Base-by-base conservation (phyloP, 2,329 filamentous ascomycete genomes). In the Metarhizium humberi region DNA sequence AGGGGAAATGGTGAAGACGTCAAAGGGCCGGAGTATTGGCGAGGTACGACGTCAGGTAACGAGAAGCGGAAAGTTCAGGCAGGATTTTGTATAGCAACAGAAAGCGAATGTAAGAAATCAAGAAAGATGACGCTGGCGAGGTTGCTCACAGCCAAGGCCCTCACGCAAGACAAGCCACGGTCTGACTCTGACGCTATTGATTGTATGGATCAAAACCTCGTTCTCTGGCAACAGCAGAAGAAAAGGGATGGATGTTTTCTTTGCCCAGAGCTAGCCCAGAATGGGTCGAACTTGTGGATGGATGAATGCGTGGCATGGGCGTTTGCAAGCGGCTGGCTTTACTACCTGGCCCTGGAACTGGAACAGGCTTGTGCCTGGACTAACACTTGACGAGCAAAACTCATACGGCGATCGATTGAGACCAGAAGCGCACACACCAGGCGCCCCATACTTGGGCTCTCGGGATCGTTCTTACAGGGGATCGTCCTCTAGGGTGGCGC, bases 161-260 rank as follows among this genome's bases (percentile, higher is more conserved):
- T 43, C 29, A 52, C 20, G 29, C 50, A 47, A 55, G 43, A 18
- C 54, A 51, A 55, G 43, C 30, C 54, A 56, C 50, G 32, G 54
- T 47, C 20, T 29, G 38, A 29, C 18, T 40, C 42, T 30, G 48
- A 42, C 30, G 25, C 52, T 30, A 29, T 42, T 38, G 40, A 55
- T 30, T 38, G 29, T 55, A 50, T 50, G 46, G 16, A 16, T 51
- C n/a, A 29, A 38, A n/a, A 20, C 29, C 29, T 51, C 32, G 3
- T 25, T 6, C 50, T 51, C 42, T 42, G 40, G 50, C 51, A 46
- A 50, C 47, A 16, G 18, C 36, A 38, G 43, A 49, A 42, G 49
- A 57, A 59, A 57, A 38, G 55, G 52, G 57, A 57, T 16, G 54
- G n/a, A 43, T 54, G 49, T 55, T 59, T 58, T 57, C 55, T 54